Conservation (phyloP, 192 early-diverging fungal genomes). For the Podila clonocystis region DNA sequence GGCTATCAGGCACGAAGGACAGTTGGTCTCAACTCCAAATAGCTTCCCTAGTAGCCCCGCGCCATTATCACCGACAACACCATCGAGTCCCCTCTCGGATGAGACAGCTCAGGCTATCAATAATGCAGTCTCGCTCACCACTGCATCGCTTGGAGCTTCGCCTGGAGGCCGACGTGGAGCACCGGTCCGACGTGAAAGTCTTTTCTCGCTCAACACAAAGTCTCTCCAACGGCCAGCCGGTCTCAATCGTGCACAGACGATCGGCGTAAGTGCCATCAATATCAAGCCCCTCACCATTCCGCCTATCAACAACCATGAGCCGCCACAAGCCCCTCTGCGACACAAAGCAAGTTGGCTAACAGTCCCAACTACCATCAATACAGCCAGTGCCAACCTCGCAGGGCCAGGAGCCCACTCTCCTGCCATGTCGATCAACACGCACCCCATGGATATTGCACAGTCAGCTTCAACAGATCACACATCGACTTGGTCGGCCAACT, state of each 20-base stretch:
- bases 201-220: constrained; percentile 57
- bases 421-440: constrained; percentile 18
- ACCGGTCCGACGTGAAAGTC: constrained; percentile 39
- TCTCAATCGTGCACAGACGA: constrained; percentile 24
- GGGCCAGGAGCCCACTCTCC: not conserved
- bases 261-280: constrained; percentile 5
- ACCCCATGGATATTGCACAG: constrained; percentile 39
- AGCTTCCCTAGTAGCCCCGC: not conserved
- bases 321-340: constrained; percentile 5
- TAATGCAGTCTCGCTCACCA: constrained; percentile 35
- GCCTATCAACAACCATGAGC: not conserved
- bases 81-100: constrained; percentile 18
- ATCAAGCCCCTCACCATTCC: constrained; percentile 30
- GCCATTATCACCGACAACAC: not conserved
- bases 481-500: constrained; percentile 25
- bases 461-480: constrained; percentile 34
- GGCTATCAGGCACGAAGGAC: constrained; percentile 4
- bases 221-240: constrained; percentile 30
- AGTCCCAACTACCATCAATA: constrained; percentile 16
- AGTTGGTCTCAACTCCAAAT: not conserved
- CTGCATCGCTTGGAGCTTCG: not conserved
- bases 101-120: constrained; percentile 46
- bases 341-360: constrained; percentile 27
- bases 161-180: constrained; percentile 4
- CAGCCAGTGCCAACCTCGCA: constrained; percentile 18